phyloP scores from a whole-genome alignment of 1,284 basidiomycete genomes.

The Boletellus deceptivus region DNA sequence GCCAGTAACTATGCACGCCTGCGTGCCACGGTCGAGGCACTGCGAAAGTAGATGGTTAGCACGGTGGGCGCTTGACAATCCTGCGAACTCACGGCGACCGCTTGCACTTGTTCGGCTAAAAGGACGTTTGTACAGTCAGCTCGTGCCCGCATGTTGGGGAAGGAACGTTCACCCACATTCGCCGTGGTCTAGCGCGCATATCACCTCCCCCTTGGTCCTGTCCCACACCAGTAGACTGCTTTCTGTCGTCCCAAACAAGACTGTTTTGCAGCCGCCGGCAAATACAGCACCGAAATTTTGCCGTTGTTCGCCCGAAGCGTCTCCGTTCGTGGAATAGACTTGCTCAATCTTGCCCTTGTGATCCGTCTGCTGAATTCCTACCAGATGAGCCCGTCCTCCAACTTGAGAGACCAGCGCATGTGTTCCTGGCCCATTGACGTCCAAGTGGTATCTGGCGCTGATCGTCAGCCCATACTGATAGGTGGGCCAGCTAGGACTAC shows the following conservation, averaged over 20 bases:
- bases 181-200: conserved; percentile 56
- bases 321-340: conserved; percentile 44
- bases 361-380: conserved; percentile 46
- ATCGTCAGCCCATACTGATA: conserved; percentile 2
- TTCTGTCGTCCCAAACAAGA: conserved; percentile 53
- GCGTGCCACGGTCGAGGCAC: conserved; percentile 45
- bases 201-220: conserved; percentile 44
- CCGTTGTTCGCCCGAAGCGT: conserved; percentile 27
- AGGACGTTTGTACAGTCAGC: conserved; percentile 5
- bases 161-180: conserved; percentile 42
- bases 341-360: conserved; percentile 52
- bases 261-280: conserved; percentile 45
- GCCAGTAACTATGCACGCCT: conserved; percentile 51
- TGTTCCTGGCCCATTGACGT: conserved; percentile 44
- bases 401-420: conserved; percentile 53
- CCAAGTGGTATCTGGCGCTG: conserved; percentile 46
- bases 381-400: conserved; percentile 47
- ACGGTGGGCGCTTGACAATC: background rate
- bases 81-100: conserved; percentile 49
- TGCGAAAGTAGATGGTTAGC: conserved; percentile 24
- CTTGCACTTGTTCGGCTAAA: conserved; percentile 51
- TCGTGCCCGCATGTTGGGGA: background rate
- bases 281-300: conserved; percentile 51
- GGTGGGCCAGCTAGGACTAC: conserved; percentile 20
- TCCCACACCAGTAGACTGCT: conserved; percentile 62